A percentile compares a stretch with the other conserved stretches of the same genome.
Conservation (phyloP, 228 moss, liverwort and hornwort genomes). For the Sphagnum fallax region DNA sequence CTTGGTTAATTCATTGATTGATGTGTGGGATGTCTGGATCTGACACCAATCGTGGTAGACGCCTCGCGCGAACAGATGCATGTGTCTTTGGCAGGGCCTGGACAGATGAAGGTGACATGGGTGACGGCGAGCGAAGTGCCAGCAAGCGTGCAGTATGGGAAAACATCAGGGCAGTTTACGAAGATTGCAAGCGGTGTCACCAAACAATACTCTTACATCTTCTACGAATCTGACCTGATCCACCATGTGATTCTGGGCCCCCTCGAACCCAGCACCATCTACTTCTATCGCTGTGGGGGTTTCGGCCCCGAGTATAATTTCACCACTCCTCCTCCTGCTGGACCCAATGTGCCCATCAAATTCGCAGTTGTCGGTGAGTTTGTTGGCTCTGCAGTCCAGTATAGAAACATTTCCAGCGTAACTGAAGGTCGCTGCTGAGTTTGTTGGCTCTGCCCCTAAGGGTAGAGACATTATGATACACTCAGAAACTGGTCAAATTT, state of each 20-base stretch:
- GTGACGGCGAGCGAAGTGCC: slow-evolving; percentile 12
- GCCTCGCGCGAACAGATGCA: slow-evolving; percentile 23
- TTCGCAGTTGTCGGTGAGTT: background rate
- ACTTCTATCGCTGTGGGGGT: slow-evolving; percentile 17
- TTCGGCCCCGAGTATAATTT: background rate
- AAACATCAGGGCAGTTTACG: slow-evolving; percentile 5
- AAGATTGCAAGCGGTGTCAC: slow-evolving; percentile 9
- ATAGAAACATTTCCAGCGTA: no score
- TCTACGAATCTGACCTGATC: slow-evolving; percentile 17
- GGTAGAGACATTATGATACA: no score
- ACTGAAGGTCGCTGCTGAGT: no score
- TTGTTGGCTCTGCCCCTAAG: no score
- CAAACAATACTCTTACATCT: slow-evolving; percentile 7
- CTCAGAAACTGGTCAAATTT: no score
- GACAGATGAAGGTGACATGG: slow-evolving; percentile 53
- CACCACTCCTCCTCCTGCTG: background rate
- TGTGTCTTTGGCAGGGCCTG: slow-evolving; percentile 50
- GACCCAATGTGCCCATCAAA: background rate
- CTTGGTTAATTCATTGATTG: no score
- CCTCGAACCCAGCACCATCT: slow-evolving; percentile 4
- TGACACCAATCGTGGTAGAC: no score
- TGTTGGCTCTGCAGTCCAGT: background rate
- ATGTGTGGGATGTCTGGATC: no score
- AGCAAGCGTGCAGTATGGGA: slow-evolving; percentile 17
- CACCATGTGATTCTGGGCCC: slow-evolving; percentile 15